These are phyloP conservation scores for Viridothelium virens DNA, from an alignment of 495 filamentous ascomycete species.

Conservation along the genomic window DNA sequence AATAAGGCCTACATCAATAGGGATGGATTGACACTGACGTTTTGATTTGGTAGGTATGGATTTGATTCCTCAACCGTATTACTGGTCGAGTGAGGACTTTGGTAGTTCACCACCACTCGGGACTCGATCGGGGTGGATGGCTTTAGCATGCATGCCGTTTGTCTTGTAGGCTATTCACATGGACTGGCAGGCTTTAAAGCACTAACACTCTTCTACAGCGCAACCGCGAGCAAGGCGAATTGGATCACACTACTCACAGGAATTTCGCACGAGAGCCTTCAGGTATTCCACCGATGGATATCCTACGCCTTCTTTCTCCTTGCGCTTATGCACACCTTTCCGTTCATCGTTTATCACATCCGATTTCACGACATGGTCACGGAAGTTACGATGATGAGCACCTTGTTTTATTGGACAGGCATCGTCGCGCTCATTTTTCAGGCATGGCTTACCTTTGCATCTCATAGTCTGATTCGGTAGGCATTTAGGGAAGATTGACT, in stretches of 20 bases:
- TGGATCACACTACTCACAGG: slow-evolving; percentile 26
- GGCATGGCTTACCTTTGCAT: slow-evolving; percentile 48
- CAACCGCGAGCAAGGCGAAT: slow-evolving; percentile 27
- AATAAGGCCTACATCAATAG: background rate
- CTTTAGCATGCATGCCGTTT: slow-evolving; percentile 28
- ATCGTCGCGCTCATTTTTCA: slow-evolving; percentile 49
- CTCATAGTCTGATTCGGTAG: slow-evolving; percentile 44
- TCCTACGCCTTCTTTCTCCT: slow-evolving; percentile 27
- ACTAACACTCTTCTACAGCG: slow-evolving; percentile 11
- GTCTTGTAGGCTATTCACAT: slow-evolving; percentile 16
- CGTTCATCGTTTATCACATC: slow-evolving; percentile 41
- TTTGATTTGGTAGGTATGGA: slow-evolving; percentile 34
- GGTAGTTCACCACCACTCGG: slow-evolving; percentile 35
- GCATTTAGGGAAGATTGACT: slow-evolving; percentile 13
- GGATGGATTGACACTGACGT: background rate
- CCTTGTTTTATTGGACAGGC: slow-evolving; percentile 49
- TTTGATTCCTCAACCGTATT: slow-evolving; percentile 47
- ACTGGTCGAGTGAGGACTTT: slow-evolving; percentile 44
- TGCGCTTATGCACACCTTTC: slow-evolving; percentile 29
- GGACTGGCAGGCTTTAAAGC: background rate
- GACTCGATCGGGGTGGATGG: slow-evolving; percentile 28
- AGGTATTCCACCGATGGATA: slow-evolving; percentile 30
- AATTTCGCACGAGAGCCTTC: slow-evolving; percentile 26
- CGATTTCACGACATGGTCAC: slow-evolving; percentile 42
- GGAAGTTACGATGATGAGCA: slow-evolving; percentile 35